Evolutionary conservation across 2,329 filamentous ascomycete genomes (phyloP).

Genomic region (Tolypocladium pustulatum): DNA sequence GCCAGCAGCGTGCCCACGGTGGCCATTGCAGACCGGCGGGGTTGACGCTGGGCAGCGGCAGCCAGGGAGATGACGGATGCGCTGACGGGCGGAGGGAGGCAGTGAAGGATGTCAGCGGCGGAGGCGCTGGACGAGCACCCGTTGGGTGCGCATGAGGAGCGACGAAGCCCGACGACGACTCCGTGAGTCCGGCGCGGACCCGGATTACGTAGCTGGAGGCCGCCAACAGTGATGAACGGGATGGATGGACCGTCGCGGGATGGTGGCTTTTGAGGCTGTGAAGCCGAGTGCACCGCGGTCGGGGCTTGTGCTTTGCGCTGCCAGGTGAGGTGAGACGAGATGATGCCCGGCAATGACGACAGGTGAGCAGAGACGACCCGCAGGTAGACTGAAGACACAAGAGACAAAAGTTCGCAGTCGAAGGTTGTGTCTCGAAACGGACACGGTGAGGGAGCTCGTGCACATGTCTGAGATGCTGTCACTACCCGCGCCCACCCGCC

Average conservation of each 20-base stretch:
- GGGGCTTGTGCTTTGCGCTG: not conserved
- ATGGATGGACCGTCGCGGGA: not conserved
- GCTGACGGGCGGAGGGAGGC: not conserved
- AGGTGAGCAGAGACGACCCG: not conserved
- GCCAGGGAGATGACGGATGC: not conserved
- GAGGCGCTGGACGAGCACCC: slow-evolving; percentile 1
- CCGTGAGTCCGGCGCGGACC: not conserved
- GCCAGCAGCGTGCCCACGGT: slow-evolving; percentile 49
- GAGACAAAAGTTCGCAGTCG: not conserved
- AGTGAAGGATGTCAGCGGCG: not conserved
- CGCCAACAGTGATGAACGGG: not conserved
- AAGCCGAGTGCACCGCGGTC: not conserved
- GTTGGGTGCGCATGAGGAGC: slow-evolving; percentile 3
- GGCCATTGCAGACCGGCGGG: slow-evolving; percentile 15
- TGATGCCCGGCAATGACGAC: not conserved
- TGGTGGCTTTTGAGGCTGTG: not conserved
- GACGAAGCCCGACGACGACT: not conserved
- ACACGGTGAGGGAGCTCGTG: not conserved
- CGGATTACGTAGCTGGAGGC: not conserved
- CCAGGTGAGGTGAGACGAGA: not conserved
- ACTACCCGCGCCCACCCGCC: not conserved
- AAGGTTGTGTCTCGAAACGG: not conserved
- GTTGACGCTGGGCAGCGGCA: not conserved
- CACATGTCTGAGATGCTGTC: not conserved
- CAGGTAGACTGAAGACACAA: not conserved